Evolutionary conservation across 1,139 yeast genomes (phyloP), one percentile per base, ranked within the genome.

Genomic region (Blastobotrys aristatus): DNA sequence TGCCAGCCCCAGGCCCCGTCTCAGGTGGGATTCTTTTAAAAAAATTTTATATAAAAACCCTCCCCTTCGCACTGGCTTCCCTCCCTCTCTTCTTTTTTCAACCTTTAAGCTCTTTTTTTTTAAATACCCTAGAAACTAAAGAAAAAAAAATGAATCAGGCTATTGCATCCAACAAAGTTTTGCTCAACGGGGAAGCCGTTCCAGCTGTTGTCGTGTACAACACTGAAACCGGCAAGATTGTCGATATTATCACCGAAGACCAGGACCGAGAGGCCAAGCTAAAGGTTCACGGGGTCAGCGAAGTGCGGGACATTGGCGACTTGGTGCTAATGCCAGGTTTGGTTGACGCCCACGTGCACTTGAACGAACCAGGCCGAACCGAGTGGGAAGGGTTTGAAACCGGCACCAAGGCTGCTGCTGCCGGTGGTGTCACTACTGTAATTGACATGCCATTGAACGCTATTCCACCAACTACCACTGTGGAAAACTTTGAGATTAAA

Each of bases 311-410:
- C 53, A 80, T 83, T 13, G 73, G 84, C 8, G 92, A 94, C 0
- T 65, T 73, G 22, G 77, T 77, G 26, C 74, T 90, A 11, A 72
- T 90, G 72, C 97, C 97, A 0, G 97, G 97, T 0, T 72, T 90
- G 34, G 96, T 90, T 1, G 97, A 90, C 62, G 77, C 95, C 8
- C 97, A 90, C 64, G 97, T 89, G 29, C 97, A 89, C 62, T 71
- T 89, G 58, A 89, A 89, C 65, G 97, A 89, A 66, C 97, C 97
- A 0, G 96, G 96, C 3, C 71, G 96, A 57, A 88, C 96, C 0
- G 95, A 86, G 53, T 89, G 96, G 96, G 97, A 89, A 68, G 97
- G 96, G 1, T 89, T 89, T 64, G 95, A 81, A 41, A 83, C 95
- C 0, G 97, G 97, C 0, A 89, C 97, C 1, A 82, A 82, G 61